Evolutionary conservation across 148 eudicot genomes (phyloP), one percentile per base, ranked within the genome.

Genomic region (Persicaria maculosa): DNA sequence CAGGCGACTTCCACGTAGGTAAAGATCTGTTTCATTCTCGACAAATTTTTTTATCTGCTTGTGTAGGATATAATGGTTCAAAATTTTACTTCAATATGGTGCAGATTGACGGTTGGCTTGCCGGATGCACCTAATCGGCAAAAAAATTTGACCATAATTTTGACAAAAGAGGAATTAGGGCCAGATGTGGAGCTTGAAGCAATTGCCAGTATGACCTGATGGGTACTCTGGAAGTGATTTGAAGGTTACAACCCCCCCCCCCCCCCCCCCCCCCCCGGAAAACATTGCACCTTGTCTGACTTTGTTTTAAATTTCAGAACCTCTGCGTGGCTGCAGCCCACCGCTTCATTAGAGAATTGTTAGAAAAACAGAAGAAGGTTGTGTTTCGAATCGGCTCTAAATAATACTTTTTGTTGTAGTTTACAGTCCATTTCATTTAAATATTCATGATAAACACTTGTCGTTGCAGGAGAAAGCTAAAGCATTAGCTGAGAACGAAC

Each of bases 1-100:
- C 52, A 87, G 98, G 81, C 80, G 98, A 70, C 91, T 93, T 79
- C 96, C 91, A 84, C 98, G 98, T 88, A 93, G 97, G 97, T 92
- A 72, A 19, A 47, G n/a, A 31, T 36, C n/a, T 64, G 47, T 44
- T 14, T 7, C 15, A 3, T 61, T 53, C 31, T 53, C 19, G 55
- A 16, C 52, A 47, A 36, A 7, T 17, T 9, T 71, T 22, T 6
- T 17, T 57, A n/a, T 54, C 7, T 9, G 9, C 9, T 20, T 14
- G 69, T 46, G 5, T 40, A 14, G 69, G 45, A 14, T 12, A 64
- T 17, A 1, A 36, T 31, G 44, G 7, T 36, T 40, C 4, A 9
- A 64, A 7, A 10, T 1, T 10, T 12, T 25, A 11, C 36, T 62
- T 20, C 50, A 5, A 19, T 14, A 15, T 40, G 69, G 17, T 64